A percentile compares a stretch with the other conserved stretches of the same genome.
These are phyloP conservation scores for Biscogniauxia mediterranea DNA, from an alignment of 2,329 filamentous ascomycete species.

Conservation along the genomic window DNA sequence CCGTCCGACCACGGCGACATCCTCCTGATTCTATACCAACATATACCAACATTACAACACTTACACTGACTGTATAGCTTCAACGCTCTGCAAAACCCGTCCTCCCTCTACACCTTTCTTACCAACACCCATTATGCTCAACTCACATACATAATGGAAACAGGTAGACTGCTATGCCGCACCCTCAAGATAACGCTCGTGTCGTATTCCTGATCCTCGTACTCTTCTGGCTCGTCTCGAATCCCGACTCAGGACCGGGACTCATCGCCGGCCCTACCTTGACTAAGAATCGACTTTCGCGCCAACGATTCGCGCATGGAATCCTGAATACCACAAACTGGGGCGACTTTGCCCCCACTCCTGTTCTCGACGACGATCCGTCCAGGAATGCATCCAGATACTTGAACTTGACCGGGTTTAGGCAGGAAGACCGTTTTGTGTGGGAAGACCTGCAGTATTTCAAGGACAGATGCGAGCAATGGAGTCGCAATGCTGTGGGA, in stretches of 20 bases:
- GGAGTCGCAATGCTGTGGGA: constrained; percentile 51
- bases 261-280: constrained; percentile 43
- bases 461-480: constrained; percentile 62
- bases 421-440: constrained; percentile 69
- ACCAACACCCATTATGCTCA: background rate
- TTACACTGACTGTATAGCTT: too few species aligned
- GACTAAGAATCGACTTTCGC: constrained; percentile 46
- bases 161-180: constrained; percentile 42
- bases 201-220: constrained; percentile 44
- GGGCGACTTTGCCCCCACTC: constrained; percentile 58
- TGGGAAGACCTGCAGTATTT: constrained; percentile 74
- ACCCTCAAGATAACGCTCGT: constrained; percentile 44
- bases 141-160: constrained; percentile 27
- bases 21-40: too few species aligned
- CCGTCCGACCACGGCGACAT: too few species aligned
- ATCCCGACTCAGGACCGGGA: constrained; percentile 40
- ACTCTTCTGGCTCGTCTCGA: constrained; percentile 44
- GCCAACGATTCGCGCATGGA: constrained; percentile 50
- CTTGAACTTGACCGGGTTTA: constrained; percentile 75
- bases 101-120: background rate
- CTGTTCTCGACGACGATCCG: constrained; percentile 33
- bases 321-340: constrained; percentile 56
- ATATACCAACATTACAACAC: too few species aligned
- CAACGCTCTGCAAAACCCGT: too few species aligned
- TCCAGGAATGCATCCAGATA: constrained; percentile 39